These are phyloP conservation scores for Pyrenophora graminea DNA, from an alignment of 2,329 filamentous ascomycete species.

Conservation along the genomic window DNA sequence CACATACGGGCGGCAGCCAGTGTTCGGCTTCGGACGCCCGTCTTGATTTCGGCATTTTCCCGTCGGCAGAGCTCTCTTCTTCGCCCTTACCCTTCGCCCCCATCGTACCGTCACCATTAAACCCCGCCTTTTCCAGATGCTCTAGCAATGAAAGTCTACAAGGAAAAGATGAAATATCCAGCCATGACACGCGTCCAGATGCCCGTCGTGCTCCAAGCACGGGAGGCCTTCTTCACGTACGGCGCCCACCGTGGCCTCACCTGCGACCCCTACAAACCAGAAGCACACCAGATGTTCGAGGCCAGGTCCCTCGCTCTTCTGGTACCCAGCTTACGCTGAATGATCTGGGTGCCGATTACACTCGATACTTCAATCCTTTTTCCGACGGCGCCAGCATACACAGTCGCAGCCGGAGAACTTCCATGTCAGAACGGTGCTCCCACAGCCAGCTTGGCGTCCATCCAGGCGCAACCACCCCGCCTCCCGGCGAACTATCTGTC, in stretches of 20 bases:
- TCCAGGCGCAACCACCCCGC: conserved; percentile 22
- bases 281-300: conserved; percentile 26
- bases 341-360: conserved; percentile 43
- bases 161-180: conserved; percentile 2
- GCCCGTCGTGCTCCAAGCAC: conserved; percentile 4
- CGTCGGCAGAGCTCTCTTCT: conserved; percentile 4
- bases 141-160: conserved; percentile 3
- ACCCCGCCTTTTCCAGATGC: conserved; percentile 10
- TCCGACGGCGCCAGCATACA: conserved; percentile 26
- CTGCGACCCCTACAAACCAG: conserved; percentile 14
- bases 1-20: conserved; percentile 5
- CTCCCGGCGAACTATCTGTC: conserved; percentile 8
- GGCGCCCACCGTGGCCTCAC: conserved; percentile 20
- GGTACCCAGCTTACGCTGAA: conserved; percentile 32
- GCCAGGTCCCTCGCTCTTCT: conserved; percentile 11
- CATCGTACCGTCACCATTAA: conserved; percentile 15
- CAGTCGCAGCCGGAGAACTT: conserved; percentile 31
- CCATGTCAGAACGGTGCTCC: conserved; percentile 20
- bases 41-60: conserved; percentile 13
- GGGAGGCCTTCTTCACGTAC: conserved; percentile 8
- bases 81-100: conserved; percentile 15
- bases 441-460: conserved; percentile 7
- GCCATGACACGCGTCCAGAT: conserved; percentile 12
- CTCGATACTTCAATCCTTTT: conserved; percentile 44
- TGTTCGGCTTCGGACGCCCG: conserved; percentile 8